phyloP scores from a whole-genome alignment of 495 filamentous ascomycete genomes.

The Talaromyces thailandensis region DNA sequence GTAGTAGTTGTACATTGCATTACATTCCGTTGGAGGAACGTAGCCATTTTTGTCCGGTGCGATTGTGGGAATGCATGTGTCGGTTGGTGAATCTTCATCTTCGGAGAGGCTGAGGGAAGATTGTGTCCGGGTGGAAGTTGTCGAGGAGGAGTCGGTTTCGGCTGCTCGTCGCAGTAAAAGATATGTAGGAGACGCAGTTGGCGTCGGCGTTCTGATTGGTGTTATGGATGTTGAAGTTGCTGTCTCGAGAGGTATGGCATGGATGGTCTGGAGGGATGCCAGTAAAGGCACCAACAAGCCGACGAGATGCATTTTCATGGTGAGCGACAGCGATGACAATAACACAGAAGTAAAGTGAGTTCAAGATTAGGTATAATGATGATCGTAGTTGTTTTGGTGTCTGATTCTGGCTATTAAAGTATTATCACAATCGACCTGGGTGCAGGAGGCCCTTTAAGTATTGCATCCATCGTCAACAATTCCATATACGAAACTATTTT shows the following conservation, averaged over 20 bases:
- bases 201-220: neutral
- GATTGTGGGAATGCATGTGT: conserved; percentile 20
- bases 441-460: neutral
- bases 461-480: neutral
- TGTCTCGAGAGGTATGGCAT: neutral
- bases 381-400: neutral
- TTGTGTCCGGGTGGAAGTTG: neutral
- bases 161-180: neutral
- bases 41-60: conserved; percentile 30
- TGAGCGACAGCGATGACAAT: neutral
- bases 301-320: neutral
- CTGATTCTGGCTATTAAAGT: neutral
- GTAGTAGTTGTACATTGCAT: conserved; percentile 27
- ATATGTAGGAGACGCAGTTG: neutral
- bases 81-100: conserved; percentile 1
- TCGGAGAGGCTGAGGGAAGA: neutral
- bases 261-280: neutral
- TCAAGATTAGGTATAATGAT: neutral
- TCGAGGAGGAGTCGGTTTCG: neutral
- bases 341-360: neutral
- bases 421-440: neutral
- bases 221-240: neutral
- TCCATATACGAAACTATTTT: neutral
- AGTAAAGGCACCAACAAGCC: neutral
- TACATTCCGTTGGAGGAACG: conserved; percentile 28